These are phyloP conservation scores for Mucor mucedo DNA, from an alignment of 371 early-diverging fungal genomes.

Conservation along the genomic window DNA sequence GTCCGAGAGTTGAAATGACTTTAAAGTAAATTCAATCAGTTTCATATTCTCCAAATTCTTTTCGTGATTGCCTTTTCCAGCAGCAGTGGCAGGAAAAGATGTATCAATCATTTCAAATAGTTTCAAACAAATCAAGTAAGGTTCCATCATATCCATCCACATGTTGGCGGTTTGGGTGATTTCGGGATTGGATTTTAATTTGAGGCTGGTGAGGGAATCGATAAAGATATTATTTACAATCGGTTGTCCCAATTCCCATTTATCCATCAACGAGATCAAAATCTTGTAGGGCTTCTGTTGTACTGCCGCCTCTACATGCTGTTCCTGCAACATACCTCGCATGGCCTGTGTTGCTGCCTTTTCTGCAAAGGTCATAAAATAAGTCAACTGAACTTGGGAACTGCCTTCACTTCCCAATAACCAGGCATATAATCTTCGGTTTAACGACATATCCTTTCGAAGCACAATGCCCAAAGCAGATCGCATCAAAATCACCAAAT, in stretches of 20 bases:
- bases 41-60: constrained; percentile 45
- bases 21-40: constrained; percentile 70
- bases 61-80: not conserved
- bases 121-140: constrained; percentile 81
- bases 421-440: constrained; percentile 91
- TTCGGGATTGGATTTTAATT: constrained; percentile 48
- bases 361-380: constrained; percentile 46
- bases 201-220: constrained; percentile 71
- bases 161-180: constrained; percentile 82
- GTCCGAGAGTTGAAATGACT: constrained; percentile 74
- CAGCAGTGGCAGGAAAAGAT: constrained; percentile 25
- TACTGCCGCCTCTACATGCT: constrained; percentile 46
- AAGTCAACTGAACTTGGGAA: constrained; percentile 39
- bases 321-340: constrained; percentile 57
- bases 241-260: constrained; percentile 81
- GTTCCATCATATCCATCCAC: constrained; percentile 89
- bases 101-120: constrained; percentile 61
- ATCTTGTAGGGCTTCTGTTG: constrained; percentile 79
- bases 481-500: constrained; percentile 67
- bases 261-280: constrained; percentile 86
- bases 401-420: constrained; percentile 60
- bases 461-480: constrained; percentile 82
- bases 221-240: constrained; percentile 75
- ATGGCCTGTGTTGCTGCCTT: constrained; percentile 55
- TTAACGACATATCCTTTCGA: constrained; percentile 94